These are phyloP conservation scores for Lantana camara DNA, from an alignment of 257 asterid genomes.

Conservation along the genomic window DNA sequence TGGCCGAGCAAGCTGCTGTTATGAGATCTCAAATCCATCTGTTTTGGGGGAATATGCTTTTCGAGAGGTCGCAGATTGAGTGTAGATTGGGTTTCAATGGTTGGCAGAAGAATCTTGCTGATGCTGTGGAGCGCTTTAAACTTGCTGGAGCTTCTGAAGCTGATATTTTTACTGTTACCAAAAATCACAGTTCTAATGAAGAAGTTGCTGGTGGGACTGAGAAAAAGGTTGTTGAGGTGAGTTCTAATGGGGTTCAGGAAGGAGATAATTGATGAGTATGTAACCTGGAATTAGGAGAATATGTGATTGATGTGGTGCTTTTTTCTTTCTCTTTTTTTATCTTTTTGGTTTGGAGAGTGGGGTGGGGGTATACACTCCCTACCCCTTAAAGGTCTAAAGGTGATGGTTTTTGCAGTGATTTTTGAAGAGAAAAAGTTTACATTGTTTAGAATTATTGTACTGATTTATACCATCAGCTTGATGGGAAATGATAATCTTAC, in stretches of 20 bases:
- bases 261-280: conserved; percentile 27
- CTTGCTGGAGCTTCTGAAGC: conserved; percentile 97
- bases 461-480: conserved; percentile 7
- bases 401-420: conserved; percentile 36
- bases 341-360: background rate
- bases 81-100: conserved; percentile 70
- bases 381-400: conserved; percentile 29
- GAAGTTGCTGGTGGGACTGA: conserved; percentile 39
- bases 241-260: conserved; percentile 25
- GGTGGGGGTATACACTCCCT: background rate
- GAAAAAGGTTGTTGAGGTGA: conserved; percentile 39
- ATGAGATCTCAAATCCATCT: conserved; percentile 95
- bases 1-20: conserved; percentile 81
- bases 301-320: background rate
- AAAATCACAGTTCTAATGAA: conserved; percentile 82
- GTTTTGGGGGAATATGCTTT: conserved; percentile 97
- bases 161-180: conserved; percentile 73
- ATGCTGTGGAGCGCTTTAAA: conserved; percentile 75
- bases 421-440: background rate
- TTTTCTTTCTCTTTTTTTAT: no score
- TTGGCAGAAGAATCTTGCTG: conserved; percentile 83
- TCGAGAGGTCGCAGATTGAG: conserved; percentile 89
- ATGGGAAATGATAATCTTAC: background rate
- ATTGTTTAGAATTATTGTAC: background rate
- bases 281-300: background rate